phyloP scores from a whole-genome alignment of 345 rosid species.

The Adansonia digitata region DNA sequence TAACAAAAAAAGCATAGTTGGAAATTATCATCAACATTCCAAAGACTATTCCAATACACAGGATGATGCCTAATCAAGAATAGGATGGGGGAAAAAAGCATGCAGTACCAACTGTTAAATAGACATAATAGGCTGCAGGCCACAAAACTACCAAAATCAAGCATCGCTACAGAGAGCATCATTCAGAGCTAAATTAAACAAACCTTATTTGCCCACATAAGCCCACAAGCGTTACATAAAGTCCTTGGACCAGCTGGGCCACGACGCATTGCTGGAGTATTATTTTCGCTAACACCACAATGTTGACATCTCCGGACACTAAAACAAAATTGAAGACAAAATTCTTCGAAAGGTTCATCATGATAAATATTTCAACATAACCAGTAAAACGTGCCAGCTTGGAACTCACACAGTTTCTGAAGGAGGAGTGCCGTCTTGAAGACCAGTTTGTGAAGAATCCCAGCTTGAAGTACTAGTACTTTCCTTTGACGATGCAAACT shows the following conservation, averaged over 20 bases:
- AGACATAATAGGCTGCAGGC: neutral
- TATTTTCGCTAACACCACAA: conserved; percentile 65
- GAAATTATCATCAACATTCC: neutral
- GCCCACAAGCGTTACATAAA: conserved; percentile 75
- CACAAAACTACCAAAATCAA: neutral
- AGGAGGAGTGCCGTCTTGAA: conserved; percentile 39
- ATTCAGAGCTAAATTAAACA: conserved; percentile 9
- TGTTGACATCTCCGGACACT: conserved; percentile 59
- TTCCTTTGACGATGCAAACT: conserved; percentile 62
- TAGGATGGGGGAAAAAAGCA: neutral
- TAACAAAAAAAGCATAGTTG: neutral
- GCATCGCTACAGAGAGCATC: neutral
- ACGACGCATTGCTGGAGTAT: conserved; percentile 80
- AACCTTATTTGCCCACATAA: conserved; percentile 93
- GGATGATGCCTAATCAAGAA: neutral
- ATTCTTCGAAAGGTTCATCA: conserved; percentile 4
- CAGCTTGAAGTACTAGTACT: conserved; percentile 42
- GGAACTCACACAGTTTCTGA: conserved; percentile 60
- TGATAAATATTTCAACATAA: conserved; percentile 7
- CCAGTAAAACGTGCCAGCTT: neutral
- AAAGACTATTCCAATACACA: neutral
- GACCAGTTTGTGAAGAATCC: conserved; percentile 47
- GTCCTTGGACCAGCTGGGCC: conserved; percentile 87
- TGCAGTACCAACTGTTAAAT: neutral
- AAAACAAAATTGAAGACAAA: conserved; percentile 18